Percentiles rank a stretch among this genome's conserved stretches.
phyloP scores from a whole-genome alignment of 208 protist genomes.

The Trypanosoma grayi region DNA sequence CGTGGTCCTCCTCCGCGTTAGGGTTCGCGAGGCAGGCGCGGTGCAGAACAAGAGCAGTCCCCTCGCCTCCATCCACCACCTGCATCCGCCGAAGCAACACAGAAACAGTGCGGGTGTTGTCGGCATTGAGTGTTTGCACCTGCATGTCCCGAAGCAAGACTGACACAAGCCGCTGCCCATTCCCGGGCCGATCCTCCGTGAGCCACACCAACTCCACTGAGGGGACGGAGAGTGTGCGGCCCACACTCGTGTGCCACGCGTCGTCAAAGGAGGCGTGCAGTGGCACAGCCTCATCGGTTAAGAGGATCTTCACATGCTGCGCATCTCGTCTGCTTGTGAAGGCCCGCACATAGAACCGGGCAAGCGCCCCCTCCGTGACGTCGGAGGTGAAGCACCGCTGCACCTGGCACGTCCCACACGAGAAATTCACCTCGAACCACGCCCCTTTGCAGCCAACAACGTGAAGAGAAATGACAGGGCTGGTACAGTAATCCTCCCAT shows the following conservation, averaged over 20 bases:
- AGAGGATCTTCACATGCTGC: slow-evolving; percentile 52
- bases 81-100: slow-evolving; percentile 59
- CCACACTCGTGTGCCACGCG: slow-evolving; percentile 37
- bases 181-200: slow-evolving; percentile 5
- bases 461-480: slow-evolving; percentile 60
- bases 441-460: slow-evolving; percentile 53
- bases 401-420: slow-evolving; percentile 55
- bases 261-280: slow-evolving; percentile 39
- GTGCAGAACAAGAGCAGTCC: slow-evolving; percentile 38
- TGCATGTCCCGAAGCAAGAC: slow-evolving; percentile 48
- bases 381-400: slow-evolving; percentile 32
- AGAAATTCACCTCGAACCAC: slow-evolving; percentile 84
- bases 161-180: slow-evolving; percentile 29
- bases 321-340: slow-evolving; percentile 56
- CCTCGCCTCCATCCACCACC: slow-evolving; percentile 47
- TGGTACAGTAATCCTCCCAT: slow-evolving; percentile 64
- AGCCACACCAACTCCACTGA: slow-evolving; percentile 52
- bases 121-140: slow-evolving; percentile 43
- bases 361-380: slow-evolving; percentile 1
- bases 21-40: slow-evolving; percentile 36
- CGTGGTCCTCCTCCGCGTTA: background rate
- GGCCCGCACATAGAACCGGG: slow-evolving; percentile 54
- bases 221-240: slow-evolving; percentile 34
- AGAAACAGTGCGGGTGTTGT: slow-evolving; percentile 48
- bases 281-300: slow-evolving; percentile 49